Conservation (phyloP, 2,329 filamentous ascomycete genomes). For the Mycosphaerelloides madeirae region DNA sequence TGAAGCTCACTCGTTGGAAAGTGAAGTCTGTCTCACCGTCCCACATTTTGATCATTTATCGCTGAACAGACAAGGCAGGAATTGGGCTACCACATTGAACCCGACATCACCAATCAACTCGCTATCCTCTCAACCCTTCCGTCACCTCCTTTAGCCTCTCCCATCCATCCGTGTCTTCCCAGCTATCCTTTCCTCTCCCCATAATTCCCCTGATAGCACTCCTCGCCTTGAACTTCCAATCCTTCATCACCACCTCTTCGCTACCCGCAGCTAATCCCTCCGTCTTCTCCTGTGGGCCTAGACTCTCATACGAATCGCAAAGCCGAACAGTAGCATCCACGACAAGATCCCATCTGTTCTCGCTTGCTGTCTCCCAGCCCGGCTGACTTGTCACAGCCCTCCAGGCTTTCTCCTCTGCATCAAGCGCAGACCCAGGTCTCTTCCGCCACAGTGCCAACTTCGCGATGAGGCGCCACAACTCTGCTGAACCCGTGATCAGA, state of each 20-base stretch:
- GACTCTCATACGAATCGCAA: constrained; percentile 76
- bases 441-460: constrained; percentile 68
- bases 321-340: constrained; percentile 76
- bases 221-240: constrained; percentile 85
- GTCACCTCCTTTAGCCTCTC: constrained; percentile 50
- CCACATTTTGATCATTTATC: too few relatives aligned
- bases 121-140: constrained; percentile 38
- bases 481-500: constrained; percentile 72
- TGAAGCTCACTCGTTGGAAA: too few relatives aligned
- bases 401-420: constrained; percentile 88
- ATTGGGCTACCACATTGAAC: too few relatives aligned
- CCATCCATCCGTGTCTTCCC: constrained; percentile 74
- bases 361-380: constrained; percentile 53
- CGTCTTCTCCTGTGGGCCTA: constrained; percentile 47
- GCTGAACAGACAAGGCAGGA: too few relatives aligned
- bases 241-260: constrained; percentile 62
- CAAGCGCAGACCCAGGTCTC: constrained; percentile 67
- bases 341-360: constrained; percentile 64
- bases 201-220: constrained; percentile 79
- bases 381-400: constrained; percentile 60
- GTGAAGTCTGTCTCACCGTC: too few relatives aligned
- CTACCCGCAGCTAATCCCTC: constrained; percentile 46
- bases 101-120: not conserved
- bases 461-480: constrained; percentile 71
- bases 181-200: constrained; percentile 72